Evolutionary conservation across 164 flowering plant genomes (phyloP), one percentile per base, ranked within the genome.

Genomic region (Magnolia sinica): DNA sequence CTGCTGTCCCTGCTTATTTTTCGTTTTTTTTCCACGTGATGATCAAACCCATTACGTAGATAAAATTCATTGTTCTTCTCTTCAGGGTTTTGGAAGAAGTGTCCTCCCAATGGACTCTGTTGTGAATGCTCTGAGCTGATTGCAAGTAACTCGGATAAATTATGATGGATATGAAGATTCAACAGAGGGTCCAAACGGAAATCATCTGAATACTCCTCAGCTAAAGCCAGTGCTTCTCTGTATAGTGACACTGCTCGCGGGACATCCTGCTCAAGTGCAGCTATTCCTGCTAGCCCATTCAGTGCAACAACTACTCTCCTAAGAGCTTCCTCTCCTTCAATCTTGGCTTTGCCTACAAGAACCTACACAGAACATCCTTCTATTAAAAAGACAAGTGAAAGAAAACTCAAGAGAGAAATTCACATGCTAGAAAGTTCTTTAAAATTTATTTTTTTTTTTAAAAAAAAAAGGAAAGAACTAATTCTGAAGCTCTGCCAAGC

Each of bases 321-420:
- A 14, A 95, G 88, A 66, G 95, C 98, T 81, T 95, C 99, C 85
- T 95, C 97, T 61, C 99, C 99, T 84, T 93, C 99, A 75, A 79
- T 77, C 85, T 87, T 93, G 51, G 98, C 91, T 87, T 95, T 95
- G 61, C 89, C 85, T 9, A 93, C 79, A 82, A 95, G 97, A 80
- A 92, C 96, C 98, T 93, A 77, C 68, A 83, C 4, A 79, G 22
- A 79, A 71, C 31, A 79, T 64, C 72, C 31, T 63, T 49, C 18
- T 70, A 66, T 80, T 55, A 64, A 4, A 76, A 20, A 27, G 68
- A 74, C 23, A 72, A 81, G 27, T 51, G 71, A 66, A 50, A 29
- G 4, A 59, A 2, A 29, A 61, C 5, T 19, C 23, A 9, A 64
- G 9, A 3, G 22, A 19, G 68, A 8, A 64, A 64, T 64, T 64